Evolutionary conservation across 2,329 filamentous ascomycete genomes (phyloP), one percentile per base, ranked within the genome.

Genomic region (Neurospora crassa): DNA sequence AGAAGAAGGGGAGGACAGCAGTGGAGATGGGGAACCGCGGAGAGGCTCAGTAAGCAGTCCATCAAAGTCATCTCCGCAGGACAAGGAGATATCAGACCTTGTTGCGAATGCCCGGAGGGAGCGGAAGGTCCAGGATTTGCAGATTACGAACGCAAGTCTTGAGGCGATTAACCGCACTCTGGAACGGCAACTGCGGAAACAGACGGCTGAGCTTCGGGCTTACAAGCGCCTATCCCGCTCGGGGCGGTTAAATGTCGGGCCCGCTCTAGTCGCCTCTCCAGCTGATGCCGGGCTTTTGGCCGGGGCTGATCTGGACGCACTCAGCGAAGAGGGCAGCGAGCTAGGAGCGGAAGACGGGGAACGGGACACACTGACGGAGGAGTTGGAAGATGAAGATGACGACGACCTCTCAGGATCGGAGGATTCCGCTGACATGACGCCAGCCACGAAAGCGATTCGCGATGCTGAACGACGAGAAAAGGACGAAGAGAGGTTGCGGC

Each of bases 121-220:
- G 80, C 89, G 96, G 73, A 99, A 98, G 82, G 94, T 99, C 0
- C 88, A 98, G 75, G 96, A 99, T 79, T 84, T 99, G 6, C 93
- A 99, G 79, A 99, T 99, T 74, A 97, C 92, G 70, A 99, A 99
- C 78, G 96, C 93, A 1, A 97, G 94, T 1, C 86, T 99, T 3
- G 88, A 97, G 71, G 96, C 96, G 53, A 98, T 99, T 82, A 99
- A 99, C 79, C 88, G 94, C 70, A 96, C 94, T 0, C 83, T 99
- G 0, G 96, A 99, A 81, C 89, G 93, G 34, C 93, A 98, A 79
- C 86, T 99, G 76, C 89, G 94, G 37, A 97, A 97, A 79, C 95
- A 98, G 77, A 95, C 92, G 45, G 88, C 92, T 0, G 96, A 99
- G 78, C 80, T 99, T 41, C 90, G 96, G 71, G 87, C 95, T 63